Base-by-base conservation (phyloP, 805 yeast genomes). In the Vanderwaltozyma yarrowii region DNA sequence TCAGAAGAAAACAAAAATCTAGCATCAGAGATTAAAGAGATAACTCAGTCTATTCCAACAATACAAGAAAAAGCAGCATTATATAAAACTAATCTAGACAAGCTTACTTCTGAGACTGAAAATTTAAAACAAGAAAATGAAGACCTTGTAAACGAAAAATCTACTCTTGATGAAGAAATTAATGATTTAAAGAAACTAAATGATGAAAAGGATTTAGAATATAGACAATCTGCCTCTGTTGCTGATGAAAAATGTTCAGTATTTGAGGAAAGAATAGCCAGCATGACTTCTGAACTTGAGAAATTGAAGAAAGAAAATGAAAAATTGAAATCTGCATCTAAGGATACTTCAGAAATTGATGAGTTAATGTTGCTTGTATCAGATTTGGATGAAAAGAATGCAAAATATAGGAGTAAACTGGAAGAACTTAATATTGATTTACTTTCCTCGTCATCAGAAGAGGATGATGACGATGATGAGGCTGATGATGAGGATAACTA, bases 371-470 rank as follows among this genome's bases (percentile, higher is more conserved):
- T 85, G 18, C 62, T 87, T 15, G 75, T 87, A 56, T 73, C 81
- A 15, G 94, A 84, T 33, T 62, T 85, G 47, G 94, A 86, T 42
- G 86, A 80, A 35, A 74, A 71, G 45, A 75, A 75, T 40, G 63
- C 67, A 23, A 66, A 66, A 44, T 78, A 83, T 54, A 79, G 78
- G 51, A 50, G 58, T 6, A 67, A 64, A 41, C 65, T 80, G 28
- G 66, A 64, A 40, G 62, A 54, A 0, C 50, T 76, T 4, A 85
- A 84, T 0, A 75, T 70, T 37, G 78, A 71, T 1, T 68, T 78
- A n/a, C n/a, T n/a, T n/a, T n/a, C n/a, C 1, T 77, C 86, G 5
- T 76, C 84, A 34, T 89, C 80, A 38, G 87, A 79, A 19, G 86
- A 76, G 0, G 78, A 69, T 0, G 81, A 73, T 2, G 83, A 76